phyloP scores from a whole-genome alignment of 2,329 filamentous ascomycete genomes.

The Hortaea sp. region DNA sequence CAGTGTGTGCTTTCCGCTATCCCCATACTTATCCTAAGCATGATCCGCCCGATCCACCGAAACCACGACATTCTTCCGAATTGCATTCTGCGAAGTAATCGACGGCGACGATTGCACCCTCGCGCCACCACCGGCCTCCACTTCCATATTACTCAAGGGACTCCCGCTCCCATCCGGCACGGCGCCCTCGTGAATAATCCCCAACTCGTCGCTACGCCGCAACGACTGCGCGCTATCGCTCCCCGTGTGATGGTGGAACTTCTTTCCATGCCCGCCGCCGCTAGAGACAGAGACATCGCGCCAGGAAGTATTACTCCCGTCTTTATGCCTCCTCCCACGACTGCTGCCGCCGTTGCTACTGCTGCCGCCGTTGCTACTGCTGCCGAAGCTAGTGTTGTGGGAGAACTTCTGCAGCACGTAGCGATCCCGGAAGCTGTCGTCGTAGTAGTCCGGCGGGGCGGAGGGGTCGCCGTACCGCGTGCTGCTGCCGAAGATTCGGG shows the following conservation, averaged over 20 bases:
- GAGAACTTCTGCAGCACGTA: constrained; percentile 1
- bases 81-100: neutral
- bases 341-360: neutral
- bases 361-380: too few species aligned
- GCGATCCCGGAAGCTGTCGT: neutral
- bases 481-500: neutral
- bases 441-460: neutral
- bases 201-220: constrained; percentile 1
- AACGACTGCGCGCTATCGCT: neutral
- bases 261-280: neutral
- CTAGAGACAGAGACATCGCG: neutral
- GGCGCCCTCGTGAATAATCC: neutral
- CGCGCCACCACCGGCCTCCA: neutral
- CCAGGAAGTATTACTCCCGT: neutral
- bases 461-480: neutral
- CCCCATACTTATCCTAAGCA: too few species aligned
- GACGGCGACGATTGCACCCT: neutral
- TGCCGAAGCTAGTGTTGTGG: too few species aligned
- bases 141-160: too few species aligned
- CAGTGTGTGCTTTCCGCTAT: too few species aligned
- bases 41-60: neutral
- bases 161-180: neutral
- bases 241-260: too few species aligned
- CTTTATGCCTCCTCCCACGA: neutral
- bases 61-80: neutral